Evolutionary conservation across 1,284 basidiomycete species (phyloP), one percentile per base, ranked within the genome.

Genomic region (Rhodofomes roseus): DNA sequence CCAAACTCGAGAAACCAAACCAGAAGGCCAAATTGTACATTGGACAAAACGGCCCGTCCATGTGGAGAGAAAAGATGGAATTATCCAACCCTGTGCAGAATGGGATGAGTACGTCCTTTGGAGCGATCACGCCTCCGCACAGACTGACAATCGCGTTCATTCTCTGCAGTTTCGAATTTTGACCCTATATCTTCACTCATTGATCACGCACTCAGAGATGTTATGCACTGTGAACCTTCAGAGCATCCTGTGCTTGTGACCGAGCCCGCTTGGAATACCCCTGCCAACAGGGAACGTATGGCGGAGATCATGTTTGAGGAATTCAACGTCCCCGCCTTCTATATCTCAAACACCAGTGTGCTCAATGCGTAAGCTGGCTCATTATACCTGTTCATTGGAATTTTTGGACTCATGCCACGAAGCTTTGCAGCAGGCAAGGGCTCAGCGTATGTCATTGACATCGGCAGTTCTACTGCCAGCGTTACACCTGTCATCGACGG

Each of bases 261-360:
- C 1, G 97, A 99, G 73, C 92, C 96, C 1, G 89, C 96, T 4
- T 99, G 96, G 95, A 98, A 98, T 71, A 92, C 94, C 0, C 80
- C 87, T 31, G 87, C 88, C 22, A 94, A 96, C 69, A 81, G 96
- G 53, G 95, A 98, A 76, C 83, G 88, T 54, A 91, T 98, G 87
- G 92, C 94, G 14, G 94, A 99, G 76, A 89, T 99, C 59, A 94
- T 96, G 77, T 99, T 99, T 71, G 97, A 99, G 75, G 90, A 96
- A 62, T 95, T 98, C 68, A 80, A 93, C 55, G 92, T 90, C 8
- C 97, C 97, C 2, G 97, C 96, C 1, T 95, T 97, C 76, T 99
- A 99, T 73, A 92, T 98, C 55, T 95, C 96, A 36, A 98, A 98
- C 71, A 90, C 92, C 25, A 91, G 93, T n/a, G 96, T 99, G 16